Percentiles rank a stretch among this genome's conserved stretches.
These are phyloP conservation scores for Pterocarpus macrocarpus DNA, from an alignment of 306 rosid genomes.

Conservation along the genomic window DNA sequence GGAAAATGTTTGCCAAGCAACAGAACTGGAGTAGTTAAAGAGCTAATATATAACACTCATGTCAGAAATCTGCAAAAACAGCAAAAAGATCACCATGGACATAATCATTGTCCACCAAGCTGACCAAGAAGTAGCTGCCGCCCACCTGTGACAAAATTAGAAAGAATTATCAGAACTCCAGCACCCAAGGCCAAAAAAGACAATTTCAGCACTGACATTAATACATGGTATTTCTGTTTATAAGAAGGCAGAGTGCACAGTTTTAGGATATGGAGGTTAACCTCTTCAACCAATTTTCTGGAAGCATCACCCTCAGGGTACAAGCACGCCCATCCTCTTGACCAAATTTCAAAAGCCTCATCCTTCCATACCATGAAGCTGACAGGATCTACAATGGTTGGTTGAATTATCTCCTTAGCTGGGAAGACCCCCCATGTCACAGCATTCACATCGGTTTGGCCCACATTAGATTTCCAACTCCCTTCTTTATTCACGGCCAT, in stretches of 20 bases:
- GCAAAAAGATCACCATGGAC: conserved; percentile 73
- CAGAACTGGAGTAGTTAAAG: conserved; percentile 27
- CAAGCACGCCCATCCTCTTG: conserved; percentile 85
- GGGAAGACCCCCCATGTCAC: conserved; percentile 99
- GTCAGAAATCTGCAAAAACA: conserved; percentile 69
- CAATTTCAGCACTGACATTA: conserved; percentile 5
- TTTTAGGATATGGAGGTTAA: conserved; percentile 29
- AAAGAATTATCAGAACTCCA: conserved; percentile 19
- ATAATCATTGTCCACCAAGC: conserved; percentile 95
- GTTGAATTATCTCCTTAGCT: conserved; percentile 92
- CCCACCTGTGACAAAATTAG: conserved; percentile 71
- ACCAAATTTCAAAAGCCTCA: conserved; percentile 96
- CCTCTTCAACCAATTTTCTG: conserved; percentile 89
- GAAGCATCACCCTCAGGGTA: conserved; percentile 82
- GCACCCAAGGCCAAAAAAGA: conserved; percentile 4
- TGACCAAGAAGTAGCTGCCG: conserved; percentile 81
- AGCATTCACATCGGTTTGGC: conserved; percentile 81
- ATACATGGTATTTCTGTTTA: background rate
- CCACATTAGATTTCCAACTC: conserved; percentile 72
- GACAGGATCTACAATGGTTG: conserved; percentile 91
- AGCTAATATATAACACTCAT: conserved; percentile 22
- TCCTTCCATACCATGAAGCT: conserved; percentile 95
- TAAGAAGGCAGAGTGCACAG: conserved; percentile 4
- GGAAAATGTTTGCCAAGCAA: conserved; percentile 28
- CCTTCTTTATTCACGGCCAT: conserved; percentile 92